Conservation (phyloP, 106 monocot species). For the Gastrodia elata region DNA sequence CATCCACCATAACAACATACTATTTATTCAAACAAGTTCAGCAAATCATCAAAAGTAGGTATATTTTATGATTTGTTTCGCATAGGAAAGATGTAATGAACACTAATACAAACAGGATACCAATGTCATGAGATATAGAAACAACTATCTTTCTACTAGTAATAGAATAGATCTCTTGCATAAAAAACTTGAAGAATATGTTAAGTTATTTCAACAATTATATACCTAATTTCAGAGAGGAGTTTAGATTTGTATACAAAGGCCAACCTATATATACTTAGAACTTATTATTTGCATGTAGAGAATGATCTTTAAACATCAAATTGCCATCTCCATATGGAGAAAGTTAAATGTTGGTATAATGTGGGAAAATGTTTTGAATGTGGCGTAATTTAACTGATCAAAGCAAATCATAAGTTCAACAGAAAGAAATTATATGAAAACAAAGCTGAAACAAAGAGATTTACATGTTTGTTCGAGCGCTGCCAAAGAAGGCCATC, state of each 20-base stretch:
- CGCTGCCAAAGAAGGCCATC: conserved; percentile 65
- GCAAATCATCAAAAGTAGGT: background rate
- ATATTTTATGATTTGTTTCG: background rate
- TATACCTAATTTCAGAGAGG: background rate
- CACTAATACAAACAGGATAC: background rate
- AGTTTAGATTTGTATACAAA: too few species aligned
- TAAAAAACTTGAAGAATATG: background rate
- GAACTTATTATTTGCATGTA: background rate
- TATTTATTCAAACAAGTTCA: background rate
- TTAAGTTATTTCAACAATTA: background rate
- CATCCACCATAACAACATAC: background rate
- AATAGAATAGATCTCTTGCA: background rate
- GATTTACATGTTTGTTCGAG: conserved; percentile 45
- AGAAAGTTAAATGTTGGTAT: background rate
- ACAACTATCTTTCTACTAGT: background rate
- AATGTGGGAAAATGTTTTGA: background rate
- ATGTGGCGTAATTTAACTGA: background rate
- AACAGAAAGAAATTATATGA: background rate
- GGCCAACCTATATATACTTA: background rate
- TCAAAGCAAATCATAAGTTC: background rate
- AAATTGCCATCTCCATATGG: background rate
- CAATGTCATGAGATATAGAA: background rate
- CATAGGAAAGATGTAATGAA: background rate
- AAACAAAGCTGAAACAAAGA: background rate
- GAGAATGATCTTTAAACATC: background rate